Percentiles rank a stretch among this genome's conserved stretches.
Evolutionary conservation across 2,329 filamentous ascomycete genomes (phyloP).

Genomic region (Cordyceps tenuipes): DNA sequence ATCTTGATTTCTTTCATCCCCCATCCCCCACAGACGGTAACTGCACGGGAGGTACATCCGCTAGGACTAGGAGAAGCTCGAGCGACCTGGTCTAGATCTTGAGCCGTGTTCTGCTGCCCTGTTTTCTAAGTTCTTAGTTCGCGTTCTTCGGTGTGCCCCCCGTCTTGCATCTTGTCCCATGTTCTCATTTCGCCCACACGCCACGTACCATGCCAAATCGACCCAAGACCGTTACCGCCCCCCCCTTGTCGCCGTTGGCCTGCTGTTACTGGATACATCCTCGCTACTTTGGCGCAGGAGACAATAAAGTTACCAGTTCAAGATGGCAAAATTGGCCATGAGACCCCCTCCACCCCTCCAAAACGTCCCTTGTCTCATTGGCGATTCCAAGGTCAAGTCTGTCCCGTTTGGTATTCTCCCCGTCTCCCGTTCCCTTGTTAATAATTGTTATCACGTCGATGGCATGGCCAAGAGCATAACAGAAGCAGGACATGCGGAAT

Average conservation of each 20-base stretch:
- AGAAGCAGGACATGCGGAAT: background rate
- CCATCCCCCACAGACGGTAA: background rate
- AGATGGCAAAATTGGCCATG: background rate
- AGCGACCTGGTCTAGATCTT: background rate
- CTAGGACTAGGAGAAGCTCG: no score
- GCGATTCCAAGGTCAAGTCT: background rate
- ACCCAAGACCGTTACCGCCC: background rate
- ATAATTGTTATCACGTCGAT: background rate
- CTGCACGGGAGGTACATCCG: no score
- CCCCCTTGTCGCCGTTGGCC: background rate
- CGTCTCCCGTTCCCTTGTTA: background rate
- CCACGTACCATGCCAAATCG: background rate
- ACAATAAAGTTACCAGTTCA: no score
- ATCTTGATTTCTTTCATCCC: background rate
- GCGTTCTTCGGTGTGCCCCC: background rate
- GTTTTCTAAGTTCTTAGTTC: background rate
- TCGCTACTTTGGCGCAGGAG: background rate
- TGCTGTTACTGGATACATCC: background rate
- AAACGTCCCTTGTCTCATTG: conserved; percentile 9
- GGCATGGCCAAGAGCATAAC: background rate
- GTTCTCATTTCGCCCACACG: background rate
- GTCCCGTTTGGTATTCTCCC: background rate
- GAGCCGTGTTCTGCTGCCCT: background rate
- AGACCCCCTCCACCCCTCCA: background rate
- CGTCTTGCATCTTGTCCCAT: background rate